Conservation (phyloP, 2,329 filamentous ascomycete genomes). For the Neofusicoccum kwambonambiense region DNA sequence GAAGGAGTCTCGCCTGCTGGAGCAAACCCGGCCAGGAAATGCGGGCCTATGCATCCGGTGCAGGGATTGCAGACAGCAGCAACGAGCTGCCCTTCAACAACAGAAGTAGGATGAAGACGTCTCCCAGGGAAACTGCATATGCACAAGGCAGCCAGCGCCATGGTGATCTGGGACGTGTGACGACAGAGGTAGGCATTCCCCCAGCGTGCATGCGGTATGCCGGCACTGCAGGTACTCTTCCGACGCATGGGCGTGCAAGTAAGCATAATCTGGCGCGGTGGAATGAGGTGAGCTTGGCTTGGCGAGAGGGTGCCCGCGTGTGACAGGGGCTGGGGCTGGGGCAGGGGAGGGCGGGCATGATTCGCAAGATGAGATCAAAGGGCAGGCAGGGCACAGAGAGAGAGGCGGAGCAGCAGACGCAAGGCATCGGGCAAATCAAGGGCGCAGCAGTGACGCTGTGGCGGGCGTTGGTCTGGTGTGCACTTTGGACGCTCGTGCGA, state of each 20-base stretch:
- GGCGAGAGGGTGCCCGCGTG: not conserved
- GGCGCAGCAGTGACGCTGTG: not conserved
- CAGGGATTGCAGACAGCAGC: not conserved
- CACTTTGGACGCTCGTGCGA: not conserved
- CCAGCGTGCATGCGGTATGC: not conserved
- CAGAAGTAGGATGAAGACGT: not conserved
- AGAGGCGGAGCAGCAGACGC: not conserved
- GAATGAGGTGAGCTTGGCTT: not conserved
- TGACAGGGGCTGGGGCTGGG: not conserved
- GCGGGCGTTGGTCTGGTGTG: not conserved
- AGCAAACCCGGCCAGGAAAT: not conserved
- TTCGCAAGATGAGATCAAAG: not conserved
- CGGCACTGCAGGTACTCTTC: not conserved
- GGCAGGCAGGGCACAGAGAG: not conserved
- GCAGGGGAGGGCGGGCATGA: not conserved
- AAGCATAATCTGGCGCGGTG: conserved; percentile 5
- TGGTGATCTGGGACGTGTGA: not conserved
- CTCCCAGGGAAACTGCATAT: not conserved
- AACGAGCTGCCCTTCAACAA: not conserved
- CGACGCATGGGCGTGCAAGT: not conserved
- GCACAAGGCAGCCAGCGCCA: not conserved
- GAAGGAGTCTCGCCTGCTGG: not conserved
- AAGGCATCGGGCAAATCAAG: conserved; percentile 5
- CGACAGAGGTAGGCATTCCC: not conserved
- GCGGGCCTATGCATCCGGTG: not conserved